Base-by-base conservation (phyloP, 768 basidiomycete genomes). In the Podaxis sp. region DNA sequence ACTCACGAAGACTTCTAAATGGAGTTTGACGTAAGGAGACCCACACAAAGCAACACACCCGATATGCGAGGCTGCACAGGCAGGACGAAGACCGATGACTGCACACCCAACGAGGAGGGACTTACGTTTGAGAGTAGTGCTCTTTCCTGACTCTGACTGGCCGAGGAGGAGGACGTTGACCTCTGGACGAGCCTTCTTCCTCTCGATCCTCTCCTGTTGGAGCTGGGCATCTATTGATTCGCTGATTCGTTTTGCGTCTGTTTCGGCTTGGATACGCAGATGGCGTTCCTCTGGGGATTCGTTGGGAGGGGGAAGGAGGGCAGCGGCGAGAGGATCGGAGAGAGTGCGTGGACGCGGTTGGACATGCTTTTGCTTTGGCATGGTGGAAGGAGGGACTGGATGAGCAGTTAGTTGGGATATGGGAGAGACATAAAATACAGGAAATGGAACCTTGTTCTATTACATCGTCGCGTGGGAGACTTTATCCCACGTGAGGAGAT, bases 71-170 rank as follows among this genome's bases (percentile, higher is more conserved):
- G 62, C 61, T 55, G 62, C 36, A 50, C 10, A 53, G 10, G 50
- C 37, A 61, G 27, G 52, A 40, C 21, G 21, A 62, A 58, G 60
- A 42, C 60, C 57, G 47, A 46, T 47, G 54, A 54, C 40, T 53
- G 46, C 37, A 60, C 16, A 46, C 37, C 32, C 36, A 42, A 37
- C 18, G 27, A 54, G 37, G 40, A 56, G 50, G 59, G 54, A 86
- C 90, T 84, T 79, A 92, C 91, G 91, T 77, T 92, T 92, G 67
- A 93, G 79, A 6, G 90, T 91, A 7, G 91, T 93, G 69, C 89
- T 91, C 79, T 93, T 93, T 42, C 91, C 91, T 67, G 89, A 91
- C 79, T 93, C 91, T 63, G 91, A 92, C 80, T 93, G 91, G 55
- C 91, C 91, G 44, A 93, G 84, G 62, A 93, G 79, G 57, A 93